Conservation (phyloP, 2,329 filamentous ascomycete genomes). For the Graphilbum sp. region DNA sequence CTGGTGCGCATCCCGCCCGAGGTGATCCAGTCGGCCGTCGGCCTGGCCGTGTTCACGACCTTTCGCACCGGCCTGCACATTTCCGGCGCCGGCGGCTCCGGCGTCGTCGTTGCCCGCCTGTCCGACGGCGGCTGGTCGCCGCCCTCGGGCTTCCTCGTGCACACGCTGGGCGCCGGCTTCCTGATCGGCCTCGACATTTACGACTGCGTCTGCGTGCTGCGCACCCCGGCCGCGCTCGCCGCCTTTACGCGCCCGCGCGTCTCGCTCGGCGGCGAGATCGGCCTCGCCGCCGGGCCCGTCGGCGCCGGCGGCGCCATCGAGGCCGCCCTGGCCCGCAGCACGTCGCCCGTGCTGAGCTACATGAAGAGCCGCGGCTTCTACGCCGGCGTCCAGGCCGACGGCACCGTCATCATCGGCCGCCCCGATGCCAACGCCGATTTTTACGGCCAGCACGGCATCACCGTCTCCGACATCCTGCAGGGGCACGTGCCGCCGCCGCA, state of each 20-base stretch:
- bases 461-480: slow-evolving; percentile 7
- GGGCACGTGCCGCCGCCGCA: slow-evolving; percentile 8
- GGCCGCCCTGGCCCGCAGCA: slow-evolving; percentile 23
- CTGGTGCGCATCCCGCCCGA: slow-evolving; percentile 21
- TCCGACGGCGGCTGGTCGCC: slow-evolving; percentile 52
- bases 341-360: slow-evolving; percentile 53
- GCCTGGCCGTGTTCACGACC: slow-evolving; percentile 54
- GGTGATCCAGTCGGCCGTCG: slow-evolving; percentile 40
- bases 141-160: slow-evolving; percentile 52
- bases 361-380: slow-evolving; percentile 59
- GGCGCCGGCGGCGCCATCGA: slow-evolving; percentile 47
- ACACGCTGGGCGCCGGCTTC: slow-evolving; percentile 53
- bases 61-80: slow-evolving; percentile 41
- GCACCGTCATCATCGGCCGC: slow-evolving; percentile 56
- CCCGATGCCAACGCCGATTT: slow-evolving; percentile 58
- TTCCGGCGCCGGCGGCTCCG: slow-evolving; percentile 42
- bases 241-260: slow-evolving; percentile 50
- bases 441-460: slow-evolving; percentile 30
- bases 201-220: slow-evolving; percentile 60
- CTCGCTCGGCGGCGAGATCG: slow-evolving; percentile 52
- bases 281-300: slow-evolving; percentile 39
- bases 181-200: slow-evolving; percentile 59
- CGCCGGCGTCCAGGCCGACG: slow-evolving; percentile 56
- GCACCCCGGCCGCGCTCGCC: slow-evolving; percentile 47
- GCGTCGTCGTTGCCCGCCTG: slow-evolving; percentile 38